Conservation (phyloP, 257 asterid genomes). For the Jacaranda copaia region DNA sequence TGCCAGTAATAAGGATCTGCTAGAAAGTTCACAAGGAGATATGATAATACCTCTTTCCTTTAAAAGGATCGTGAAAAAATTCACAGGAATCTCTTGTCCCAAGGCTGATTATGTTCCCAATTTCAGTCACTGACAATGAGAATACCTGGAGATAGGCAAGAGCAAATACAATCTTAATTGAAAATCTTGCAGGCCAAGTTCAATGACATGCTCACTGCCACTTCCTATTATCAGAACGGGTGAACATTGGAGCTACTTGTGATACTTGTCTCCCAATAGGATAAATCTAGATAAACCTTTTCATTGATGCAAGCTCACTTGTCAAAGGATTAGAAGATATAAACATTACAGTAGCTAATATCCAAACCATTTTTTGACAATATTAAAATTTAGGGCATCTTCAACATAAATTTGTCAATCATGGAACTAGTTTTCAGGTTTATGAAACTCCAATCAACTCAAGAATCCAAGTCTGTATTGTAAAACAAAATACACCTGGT, state of each 20-base stretch:
- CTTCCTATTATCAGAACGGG: background rate
- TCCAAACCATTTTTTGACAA: background rate
- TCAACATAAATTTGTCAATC: slow-evolving; percentile 14
- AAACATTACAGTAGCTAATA: background rate
- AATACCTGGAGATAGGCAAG: slow-evolving; percentile 66
- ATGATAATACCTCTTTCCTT: slow-evolving; percentile 75
- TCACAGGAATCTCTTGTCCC: slow-evolving; percentile 92
- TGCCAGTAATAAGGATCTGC: slow-evolving; percentile 10
- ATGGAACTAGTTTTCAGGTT: slow-evolving; percentile 21
- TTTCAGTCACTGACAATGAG: slow-evolving; percentile 83
- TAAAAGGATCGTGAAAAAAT: slow-evolving; percentile 94
- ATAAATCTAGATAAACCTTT: slow-evolving; percentile 5
- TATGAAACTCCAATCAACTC: background rate
- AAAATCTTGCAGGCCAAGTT: background rate
- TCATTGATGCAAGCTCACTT: background rate
- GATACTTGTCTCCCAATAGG: background rate
- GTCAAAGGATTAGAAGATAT: background rate
- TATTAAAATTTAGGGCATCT: background rate
- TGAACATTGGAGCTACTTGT: background rate
- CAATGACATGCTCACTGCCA: slow-evolving; percentile 7
- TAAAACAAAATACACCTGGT: background rate
- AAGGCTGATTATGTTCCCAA: slow-evolving; percentile 81
- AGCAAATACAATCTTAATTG: slow-evolving; percentile 19
- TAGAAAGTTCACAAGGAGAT: slow-evolving; percentile 21
- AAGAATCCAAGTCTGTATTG: background rate